Evolutionary conservation across 1,284 basidiomycete species (phyloP).

Genomic region (Marasmius tenuissimus): DNA sequence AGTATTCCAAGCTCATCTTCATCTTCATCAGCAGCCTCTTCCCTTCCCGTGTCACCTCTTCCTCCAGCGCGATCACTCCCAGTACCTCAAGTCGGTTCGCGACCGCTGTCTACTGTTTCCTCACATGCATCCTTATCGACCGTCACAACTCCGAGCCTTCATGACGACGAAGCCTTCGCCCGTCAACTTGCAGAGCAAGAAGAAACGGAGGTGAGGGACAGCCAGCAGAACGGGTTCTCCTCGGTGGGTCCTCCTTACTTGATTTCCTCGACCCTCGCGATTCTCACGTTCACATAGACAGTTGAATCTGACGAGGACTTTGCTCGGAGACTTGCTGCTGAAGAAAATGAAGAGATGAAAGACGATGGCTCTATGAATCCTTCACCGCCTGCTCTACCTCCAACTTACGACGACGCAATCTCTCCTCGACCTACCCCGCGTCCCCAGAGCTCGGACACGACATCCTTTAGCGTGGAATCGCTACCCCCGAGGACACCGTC

Average conservation of each 20-base stretch:
- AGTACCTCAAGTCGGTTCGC: not conserved
- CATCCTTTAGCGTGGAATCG: not conserved
- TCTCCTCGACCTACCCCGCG: slow-evolving; percentile 6
- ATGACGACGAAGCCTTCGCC: slow-evolving; percentile 12
- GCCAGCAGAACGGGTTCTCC: not conserved
- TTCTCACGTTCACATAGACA: not conserved
- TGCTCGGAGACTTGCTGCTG: slow-evolving; percentile 22
- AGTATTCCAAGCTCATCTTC: slow-evolving; percentile 3
- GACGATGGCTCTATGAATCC: not conserved
- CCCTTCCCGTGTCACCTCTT: not conserved
- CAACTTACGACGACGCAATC: slow-evolving; percentile 12
- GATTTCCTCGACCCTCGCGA: not conserved
- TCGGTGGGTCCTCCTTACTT: not conserved
- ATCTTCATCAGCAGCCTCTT: not conserved
- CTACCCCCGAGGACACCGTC: not conserved
- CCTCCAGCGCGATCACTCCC: not conserved
- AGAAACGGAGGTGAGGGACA: slow-evolving; percentile 19
- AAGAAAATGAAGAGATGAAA: slow-evolving; percentile 21
- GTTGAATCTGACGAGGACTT: slow-evolving; percentile 19
- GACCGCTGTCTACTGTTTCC: not conserved
- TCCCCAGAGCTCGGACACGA: not conserved
- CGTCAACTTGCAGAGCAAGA: slow-evolving; percentile 28
- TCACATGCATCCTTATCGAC: not conserved
- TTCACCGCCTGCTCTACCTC: slow-evolving; percentile 4
- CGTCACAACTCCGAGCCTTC: not conserved